phyloP scores from a whole-genome alignment of 805 yeast genomes.

The Suhomyces vadensis region DNA sequence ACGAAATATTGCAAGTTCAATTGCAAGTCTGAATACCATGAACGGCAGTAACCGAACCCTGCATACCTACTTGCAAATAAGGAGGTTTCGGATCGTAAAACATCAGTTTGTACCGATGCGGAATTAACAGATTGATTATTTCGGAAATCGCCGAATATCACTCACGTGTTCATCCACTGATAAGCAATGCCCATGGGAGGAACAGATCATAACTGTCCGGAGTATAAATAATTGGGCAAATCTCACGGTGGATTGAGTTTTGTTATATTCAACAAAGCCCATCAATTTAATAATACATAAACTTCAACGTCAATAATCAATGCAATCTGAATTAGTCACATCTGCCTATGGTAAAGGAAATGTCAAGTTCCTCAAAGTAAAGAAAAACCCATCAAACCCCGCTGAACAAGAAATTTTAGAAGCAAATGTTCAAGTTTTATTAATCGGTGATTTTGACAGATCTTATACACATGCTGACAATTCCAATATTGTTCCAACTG shows the following conservation, averaged over 20 bases:
- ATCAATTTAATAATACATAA: not conserved
- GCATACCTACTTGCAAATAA: not conserved
- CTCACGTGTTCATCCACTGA: not conserved
- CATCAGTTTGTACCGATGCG: not conserved
- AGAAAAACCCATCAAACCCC: constrained; percentile 72
- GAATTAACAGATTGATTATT: not conserved
- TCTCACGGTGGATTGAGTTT: not conserved
- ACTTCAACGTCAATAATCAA: not conserved
- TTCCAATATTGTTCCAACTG: constrained; percentile 88
- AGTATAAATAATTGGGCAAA: not conserved
- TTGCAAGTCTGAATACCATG: too few relatives aligned
- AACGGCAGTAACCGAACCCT: not conserved
- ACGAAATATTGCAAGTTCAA: too few relatives aligned
- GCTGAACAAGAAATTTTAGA: constrained; percentile 79
- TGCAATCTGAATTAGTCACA: constrained; percentile 12
- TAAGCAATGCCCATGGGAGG: too few relatives aligned
- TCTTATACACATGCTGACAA: constrained; percentile 90
- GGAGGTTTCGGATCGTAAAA: not conserved
- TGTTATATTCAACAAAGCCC: not conserved
- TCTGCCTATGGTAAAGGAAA: constrained; percentile 90
- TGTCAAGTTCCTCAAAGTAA: constrained; percentile 88
- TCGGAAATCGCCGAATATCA: constrained; percentile 1
- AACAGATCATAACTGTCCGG: too few relatives aligned
- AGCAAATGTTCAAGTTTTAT: constrained; percentile 73
- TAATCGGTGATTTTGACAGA: constrained; percentile 75